Base-by-base conservation (phyloP, 139 green algal genomes). In the Closterium sp. region DNA sequence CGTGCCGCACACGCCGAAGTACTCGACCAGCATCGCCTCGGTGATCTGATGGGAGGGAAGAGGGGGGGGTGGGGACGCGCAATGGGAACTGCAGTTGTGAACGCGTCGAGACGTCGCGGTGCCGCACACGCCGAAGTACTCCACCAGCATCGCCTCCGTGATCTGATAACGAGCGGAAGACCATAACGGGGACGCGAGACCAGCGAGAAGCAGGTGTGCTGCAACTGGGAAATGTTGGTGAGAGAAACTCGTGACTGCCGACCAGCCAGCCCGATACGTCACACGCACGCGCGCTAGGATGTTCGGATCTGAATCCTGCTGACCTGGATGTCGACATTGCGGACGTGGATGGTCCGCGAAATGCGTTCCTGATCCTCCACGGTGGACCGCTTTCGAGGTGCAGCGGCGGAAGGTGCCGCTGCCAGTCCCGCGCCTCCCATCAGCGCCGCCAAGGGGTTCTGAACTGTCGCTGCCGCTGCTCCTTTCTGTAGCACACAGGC, bases 51-150 rank as follows among this genome's bases (percentile, higher is more conserved):
- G 55, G 16, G 55, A 76, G 16, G 55, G 43, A 69, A 69, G 23
- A 55, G 0, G 10, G 23, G 43, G 43, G 23, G 3, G 23, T 2
- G 43, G 8, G 1, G 43, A 69, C 43, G 43, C 21, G 21, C 10
- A 69, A 69, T 69, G 23, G 10, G 9, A 16, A 28, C 43, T n/a
- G n/a, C n/a, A n/a, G n/a, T n/a, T n/a, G n/a, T n/a, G n/a, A n/a
- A n/a, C n/a, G n/a, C n/a, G n/a, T n/a, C n/a, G n/a, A n/a, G n/a
- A n/a, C 34, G 81, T 34, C 23, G 88, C 34, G 35, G 87, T 34
- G 23, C 87, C 87, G 64, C 87, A 90, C 34, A 90, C 87, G 35
- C 33, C 34, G 34, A 90, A 90, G 36, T 90, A 90, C 87, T 90
- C 33, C 23, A 90, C 34, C 28, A 90, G 87, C 23, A 84, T 34